Evolutionary conservation across 2,329 filamentous ascomycete genomes (phyloP), one percentile per base, ranked within the genome.

Genomic region (Trichoderma asperellum): DNA sequence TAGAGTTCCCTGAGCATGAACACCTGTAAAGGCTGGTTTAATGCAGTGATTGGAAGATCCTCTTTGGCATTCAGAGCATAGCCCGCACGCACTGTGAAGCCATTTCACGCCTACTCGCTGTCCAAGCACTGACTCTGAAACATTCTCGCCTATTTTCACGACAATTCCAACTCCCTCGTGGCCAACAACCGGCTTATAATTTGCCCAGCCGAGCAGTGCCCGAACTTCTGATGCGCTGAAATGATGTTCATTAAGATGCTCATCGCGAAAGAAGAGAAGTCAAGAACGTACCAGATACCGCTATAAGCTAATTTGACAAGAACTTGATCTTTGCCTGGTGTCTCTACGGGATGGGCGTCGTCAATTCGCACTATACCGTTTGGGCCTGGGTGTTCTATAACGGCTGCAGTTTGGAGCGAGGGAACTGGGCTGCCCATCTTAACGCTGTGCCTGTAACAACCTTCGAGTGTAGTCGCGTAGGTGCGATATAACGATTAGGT

Each of bases 61-160:
- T 75, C 1, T 79, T 80, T 72, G 72, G 64, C 82, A 84, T 5
- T 73, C 74, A 1, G 74, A 74, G 34, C 82, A 84, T 4, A 71
- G 29, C 0, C 77, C 77, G 27, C 82, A 84, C 1, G 81, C 80
- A 5, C 78, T 81, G 70, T 79, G 82, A 0, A 83, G 75, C 82
- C 82, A 84, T 70, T 83, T 83, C 0, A 83, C 77, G 0, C 82
- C 82, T 0, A 83, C 82, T 2, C 79, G 70, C 24, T 77, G 78
- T 1, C 74, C 74, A 5, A 83, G 35, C 3, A 83, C 27, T 0
- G 68, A 70, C 0, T 70, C 7, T 0, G 75, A 68, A 0, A 77
- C 81, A 0, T 68, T 68, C 0, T 75, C 37, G 0, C 82, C 82
- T 0, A 79, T 11, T 21, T 74, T 74, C 2, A 77, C 75, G 0